These are phyloP conservation scores for Fusarium denticulatum DNA, from an alignment of 2,329 filamentous ascomycete species.

Conservation along the genomic window DNA sequence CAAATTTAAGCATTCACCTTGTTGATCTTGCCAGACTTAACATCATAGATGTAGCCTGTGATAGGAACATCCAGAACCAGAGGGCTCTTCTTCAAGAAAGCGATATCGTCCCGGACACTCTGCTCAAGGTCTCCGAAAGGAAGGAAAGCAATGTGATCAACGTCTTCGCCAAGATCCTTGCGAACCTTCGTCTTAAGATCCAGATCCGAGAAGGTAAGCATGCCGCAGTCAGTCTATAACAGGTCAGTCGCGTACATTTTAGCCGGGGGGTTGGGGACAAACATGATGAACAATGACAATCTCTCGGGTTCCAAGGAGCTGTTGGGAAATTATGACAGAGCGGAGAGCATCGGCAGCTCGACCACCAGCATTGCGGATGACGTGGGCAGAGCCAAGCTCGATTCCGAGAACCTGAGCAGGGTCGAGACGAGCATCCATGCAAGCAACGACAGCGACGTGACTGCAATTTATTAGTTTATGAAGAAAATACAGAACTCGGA, in stretches of 20 bases:
- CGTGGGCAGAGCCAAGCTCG: slow-evolving; percentile 73
- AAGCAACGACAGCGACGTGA: slow-evolving; percentile 66
- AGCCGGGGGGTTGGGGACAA: fast-evolving
- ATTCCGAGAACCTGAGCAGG: slow-evolving; percentile 51
- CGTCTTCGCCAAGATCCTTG: slow-evolving; percentile 64
- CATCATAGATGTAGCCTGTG: slow-evolving; percentile 81
- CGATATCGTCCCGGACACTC: slow-evolving; percentile 73
- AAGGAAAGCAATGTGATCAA: slow-evolving; percentile 69
- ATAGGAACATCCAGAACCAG: slow-evolving; percentile 71
- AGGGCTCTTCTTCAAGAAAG: slow-evolving; percentile 66
- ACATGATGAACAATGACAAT: slow-evolving; percentile 77
- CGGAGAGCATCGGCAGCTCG: slow-evolving; percentile 75
- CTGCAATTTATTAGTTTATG: slow-evolving; percentile 15
- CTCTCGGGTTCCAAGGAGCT: slow-evolving; percentile 79
- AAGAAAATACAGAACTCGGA: fast-evolving
- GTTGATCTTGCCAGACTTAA: slow-evolving; percentile 71
- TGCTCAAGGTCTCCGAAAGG: slow-evolving; percentile 71
- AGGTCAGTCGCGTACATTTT: background rate
- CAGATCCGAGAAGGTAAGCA: slow-evolving; percentile 73
- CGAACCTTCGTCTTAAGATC: slow-evolving; percentile 65
- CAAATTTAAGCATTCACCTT: too few species aligned
- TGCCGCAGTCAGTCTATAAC: slow-evolving; percentile 53
- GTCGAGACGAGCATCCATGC: slow-evolving; percentile 82
- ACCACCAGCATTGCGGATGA: slow-evolving; percentile 80
- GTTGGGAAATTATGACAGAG: slow-evolving; percentile 80